A percentile compares a stretch with the other conserved stretches of the same genome.
Evolutionary conservation across 2,329 filamentous ascomycete species (phyloP).

Genomic region (Colletotrichum coccodes): DNA sequence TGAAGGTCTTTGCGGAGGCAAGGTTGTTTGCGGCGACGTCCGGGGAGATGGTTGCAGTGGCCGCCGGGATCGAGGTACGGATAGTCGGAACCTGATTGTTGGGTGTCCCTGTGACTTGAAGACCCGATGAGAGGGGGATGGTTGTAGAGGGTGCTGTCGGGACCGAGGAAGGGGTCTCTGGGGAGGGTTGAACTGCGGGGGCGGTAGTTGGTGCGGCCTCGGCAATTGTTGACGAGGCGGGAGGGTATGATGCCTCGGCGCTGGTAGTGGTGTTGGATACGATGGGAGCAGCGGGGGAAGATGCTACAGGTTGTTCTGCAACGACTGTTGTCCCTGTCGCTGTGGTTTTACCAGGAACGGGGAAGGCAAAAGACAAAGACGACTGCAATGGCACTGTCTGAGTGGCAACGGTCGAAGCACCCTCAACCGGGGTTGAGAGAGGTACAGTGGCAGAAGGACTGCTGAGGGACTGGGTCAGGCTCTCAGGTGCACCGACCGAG

Average conservation of each 20-base stretch:
- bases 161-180: background rate
- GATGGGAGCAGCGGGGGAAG: background rate
- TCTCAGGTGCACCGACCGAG: background rate
- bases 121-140: background rate
- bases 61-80: conserved; percentile 45
- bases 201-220: background rate
- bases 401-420: background rate
- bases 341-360: conserved; percentile 3
- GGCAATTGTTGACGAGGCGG: background rate
- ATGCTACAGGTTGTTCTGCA: background rate
- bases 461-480: background rate
- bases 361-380: conserved; percentile 25
- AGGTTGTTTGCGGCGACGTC: conserved; percentile 57
- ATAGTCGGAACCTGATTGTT: conserved; percentile 54
- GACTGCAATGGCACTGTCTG: conserved; percentile 5
- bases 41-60: conserved; percentile 52
- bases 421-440: background rate
- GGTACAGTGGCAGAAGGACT: background rate
- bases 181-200: background rate
- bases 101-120: conserved; percentile 45
- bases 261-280: background rate
- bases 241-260: background rate
- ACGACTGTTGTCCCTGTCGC: background rate
- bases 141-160: background rate
- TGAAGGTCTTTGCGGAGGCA: conserved; percentile 54